Percentiles rank a stretch among this genome's conserved stretches.
Conservation (phyloP, 2,329 filamentous ascomycete genomes). For the Xylaria sp. region DNA sequence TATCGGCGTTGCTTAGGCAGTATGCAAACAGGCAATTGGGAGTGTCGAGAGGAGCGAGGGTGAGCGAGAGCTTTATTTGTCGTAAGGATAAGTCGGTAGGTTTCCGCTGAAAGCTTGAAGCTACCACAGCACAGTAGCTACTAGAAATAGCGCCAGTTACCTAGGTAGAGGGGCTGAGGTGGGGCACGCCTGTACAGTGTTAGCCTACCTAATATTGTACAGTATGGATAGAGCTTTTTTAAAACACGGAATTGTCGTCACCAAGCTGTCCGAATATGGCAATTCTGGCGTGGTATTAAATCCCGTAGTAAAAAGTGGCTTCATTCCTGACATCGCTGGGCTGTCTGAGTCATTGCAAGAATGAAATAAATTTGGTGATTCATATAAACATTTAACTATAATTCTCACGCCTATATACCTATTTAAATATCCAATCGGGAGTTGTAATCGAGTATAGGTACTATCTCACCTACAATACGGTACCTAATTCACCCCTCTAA, state of each 20-base stretch:
- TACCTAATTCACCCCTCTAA: slow-evolving; percentile 2
- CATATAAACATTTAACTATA: neutral
- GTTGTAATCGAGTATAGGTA: too few relatives aligned
- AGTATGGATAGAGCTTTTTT: neutral
- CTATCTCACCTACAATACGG: neutral
- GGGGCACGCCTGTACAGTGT: neutral
- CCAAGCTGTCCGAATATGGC: slow-evolving; percentile 35
- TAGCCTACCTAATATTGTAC: neutral
- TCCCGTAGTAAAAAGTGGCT: slow-evolving; percentile 22
- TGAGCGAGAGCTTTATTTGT: too few relatives aligned
- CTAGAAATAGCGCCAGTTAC: neutral
- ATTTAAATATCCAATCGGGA: too few relatives aligned
- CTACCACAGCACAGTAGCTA: neutral
- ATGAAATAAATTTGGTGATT: neutral
- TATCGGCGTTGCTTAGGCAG: neutral
- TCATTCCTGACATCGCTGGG: slow-evolving; percentile 4
- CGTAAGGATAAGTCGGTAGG: neutral
- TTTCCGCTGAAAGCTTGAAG: neutral
- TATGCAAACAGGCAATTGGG: neutral
- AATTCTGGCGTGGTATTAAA: slow-evolving; percentile 14
- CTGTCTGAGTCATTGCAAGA: slow-evolving; percentile 25
- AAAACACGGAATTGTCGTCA: slow-evolving; percentile 18
- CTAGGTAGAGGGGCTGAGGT: neutral
- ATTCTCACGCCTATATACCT: too few relatives aligned
- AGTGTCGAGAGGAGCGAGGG: neutral